phyloP scores from a whole-genome alignment of 1,284 basidiomycete genomes.

The Rhodotorula sp. region DNA sequence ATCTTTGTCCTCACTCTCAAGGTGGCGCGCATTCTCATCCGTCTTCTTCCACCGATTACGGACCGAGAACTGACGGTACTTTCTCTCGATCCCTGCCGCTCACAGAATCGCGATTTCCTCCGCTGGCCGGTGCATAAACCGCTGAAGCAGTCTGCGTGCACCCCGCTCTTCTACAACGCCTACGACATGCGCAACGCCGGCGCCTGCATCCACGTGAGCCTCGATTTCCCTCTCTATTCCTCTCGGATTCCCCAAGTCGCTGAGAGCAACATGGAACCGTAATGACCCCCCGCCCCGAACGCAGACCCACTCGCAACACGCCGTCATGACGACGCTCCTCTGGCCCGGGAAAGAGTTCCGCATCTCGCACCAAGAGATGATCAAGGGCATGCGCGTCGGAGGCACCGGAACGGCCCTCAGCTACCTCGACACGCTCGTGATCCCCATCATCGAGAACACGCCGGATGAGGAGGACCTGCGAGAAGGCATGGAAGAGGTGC shows the following conservation, averaged over 20 bases:
- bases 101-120: slow-evolving; percentile 65
- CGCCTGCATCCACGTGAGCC: slow-evolving; percentile 67
- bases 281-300: no score
- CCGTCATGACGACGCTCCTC: slow-evolving; percentile 75
- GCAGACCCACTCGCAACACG: slow-evolving; percentile 67
- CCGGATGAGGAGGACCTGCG: slow-evolving; percentile 81
- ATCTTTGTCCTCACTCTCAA: slow-evolving; percentile 77
- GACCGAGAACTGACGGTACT: slow-evolving; percentile 40
- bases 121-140: slow-evolving; percentile 63
- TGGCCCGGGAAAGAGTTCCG: slow-evolving; percentile 67
- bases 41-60: no score
- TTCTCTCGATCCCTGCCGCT: no score
- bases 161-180: slow-evolving; percentile 87
- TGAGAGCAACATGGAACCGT: background rate
- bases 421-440: slow-evolving; percentile 77
- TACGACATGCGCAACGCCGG: slow-evolving; percentile 73
- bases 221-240: background rate
- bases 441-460: slow-evolving; percentile 86
- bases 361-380: slow-evolving; percentile 78
- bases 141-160: slow-evolving; percentile 51
- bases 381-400: slow-evolving; percentile 76
- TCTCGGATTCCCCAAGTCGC: background rate
- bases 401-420: slow-evolving; percentile 69
- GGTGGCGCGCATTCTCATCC: slow-evolving; percentile 46
- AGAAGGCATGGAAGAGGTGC: slow-evolving; percentile 69